Conservation (phyloP, 2,329 filamentous ascomycete species). For the Aspergillus versicolor region DNA sequence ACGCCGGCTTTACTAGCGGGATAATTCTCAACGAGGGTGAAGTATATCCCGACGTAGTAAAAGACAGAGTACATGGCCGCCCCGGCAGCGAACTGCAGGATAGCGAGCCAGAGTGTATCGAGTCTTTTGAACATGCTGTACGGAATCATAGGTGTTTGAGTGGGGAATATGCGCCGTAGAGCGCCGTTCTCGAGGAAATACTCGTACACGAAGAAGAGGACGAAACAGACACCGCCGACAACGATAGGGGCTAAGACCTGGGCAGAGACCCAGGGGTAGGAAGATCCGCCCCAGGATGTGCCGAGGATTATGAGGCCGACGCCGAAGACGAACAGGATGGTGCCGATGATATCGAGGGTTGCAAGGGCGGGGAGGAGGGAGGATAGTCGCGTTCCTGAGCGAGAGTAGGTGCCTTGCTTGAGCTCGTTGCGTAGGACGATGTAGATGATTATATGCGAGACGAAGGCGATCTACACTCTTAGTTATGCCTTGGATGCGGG, state of each 20-base stretch:
- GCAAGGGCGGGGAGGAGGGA: constrained; percentile 49
- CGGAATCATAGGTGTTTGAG: constrained; percentile 63
- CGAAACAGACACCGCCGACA: constrained; percentile 44
- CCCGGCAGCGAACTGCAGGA: constrained; percentile 61
- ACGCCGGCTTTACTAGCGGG: constrained; percentile 52
- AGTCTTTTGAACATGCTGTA: constrained; percentile 57
- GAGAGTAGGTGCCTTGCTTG: constrained; percentile 50
- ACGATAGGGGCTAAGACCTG: constrained; percentile 53
- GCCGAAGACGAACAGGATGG: constrained; percentile 56
- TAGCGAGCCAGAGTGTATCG: constrained; percentile 62
- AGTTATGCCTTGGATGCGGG: constrained; percentile 25
- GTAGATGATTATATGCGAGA: constrained; percentile 55
- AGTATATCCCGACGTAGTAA: constrained; percentile 70
- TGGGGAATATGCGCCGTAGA: constrained; percentile 51
- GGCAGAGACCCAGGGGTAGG: constrained; percentile 52
- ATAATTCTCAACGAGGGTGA: constrained; percentile 60
- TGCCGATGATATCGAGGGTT: constrained; percentile 59
- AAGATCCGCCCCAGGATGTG: constrained; percentile 57
- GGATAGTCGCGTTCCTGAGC: constrained; percentile 30
- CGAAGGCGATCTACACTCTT: constrained; percentile 40
- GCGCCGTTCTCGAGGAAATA: constrained; percentile 54
- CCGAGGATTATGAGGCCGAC: constrained; percentile 56
- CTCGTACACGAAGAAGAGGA: constrained; percentile 52
- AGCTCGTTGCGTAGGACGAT: constrained; percentile 60
- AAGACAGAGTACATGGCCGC: constrained; percentile 56